A percentile compares a stretch with the other conserved stretches of the same genome.
Conservation (phyloP, 495 filamentous ascomycete species). For the Neurospora tetrasperma region DNA sequence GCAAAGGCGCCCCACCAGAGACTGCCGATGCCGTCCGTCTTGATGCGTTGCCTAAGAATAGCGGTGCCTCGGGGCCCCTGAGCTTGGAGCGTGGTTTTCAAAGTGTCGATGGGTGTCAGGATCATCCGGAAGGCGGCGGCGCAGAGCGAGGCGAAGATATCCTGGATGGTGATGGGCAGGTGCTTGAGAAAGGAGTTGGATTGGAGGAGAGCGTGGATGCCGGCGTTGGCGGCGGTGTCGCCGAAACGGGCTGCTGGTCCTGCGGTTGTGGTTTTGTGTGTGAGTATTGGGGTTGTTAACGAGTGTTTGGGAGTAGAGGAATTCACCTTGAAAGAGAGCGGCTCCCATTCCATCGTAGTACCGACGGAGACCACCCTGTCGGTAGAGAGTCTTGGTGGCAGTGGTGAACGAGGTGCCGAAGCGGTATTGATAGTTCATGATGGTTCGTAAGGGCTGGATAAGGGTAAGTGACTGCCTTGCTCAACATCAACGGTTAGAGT, state of each 20-base stretch:
- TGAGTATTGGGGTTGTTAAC: not conserved
- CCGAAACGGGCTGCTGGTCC: constrained; percentile 26
- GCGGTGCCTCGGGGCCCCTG: constrained; percentile 19
- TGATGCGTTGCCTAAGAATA: constrained; percentile 25
- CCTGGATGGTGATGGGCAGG: constrained; percentile 20
- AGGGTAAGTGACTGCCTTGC: not conserved
- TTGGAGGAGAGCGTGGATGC: constrained; percentile 23
- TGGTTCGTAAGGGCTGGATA: constrained; percentile 23
- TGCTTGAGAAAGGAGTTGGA: constrained; percentile 24
- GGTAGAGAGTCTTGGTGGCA: constrained; percentile 16
- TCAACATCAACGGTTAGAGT: not conserved
- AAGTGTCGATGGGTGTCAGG: constrained; percentile 25
- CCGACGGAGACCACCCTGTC: constrained; percentile 17
- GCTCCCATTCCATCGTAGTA: constrained; percentile 26
- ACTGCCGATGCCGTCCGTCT: constrained; percentile 21
- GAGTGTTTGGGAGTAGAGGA: not conserved
- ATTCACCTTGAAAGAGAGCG: constrained; percentile 23
- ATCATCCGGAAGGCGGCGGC: constrained; percentile 24
- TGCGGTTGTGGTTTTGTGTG: not conserved
- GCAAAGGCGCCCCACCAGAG: constrained; percentile 28
- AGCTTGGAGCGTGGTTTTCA: constrained; percentile 27
- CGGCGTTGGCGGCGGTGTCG: constrained; percentile 28
- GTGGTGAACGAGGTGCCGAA: constrained; percentile 20
- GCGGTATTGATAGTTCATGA: constrained; percentile 31
- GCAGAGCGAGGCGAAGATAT: constrained; percentile 24